A percentile compares a stretch with the other conserved stretches of the same genome.
phyloP scores from a whole-genome alignment of 768 basidiomycete species.

The Gloeophyllum trabeum region DNA sequence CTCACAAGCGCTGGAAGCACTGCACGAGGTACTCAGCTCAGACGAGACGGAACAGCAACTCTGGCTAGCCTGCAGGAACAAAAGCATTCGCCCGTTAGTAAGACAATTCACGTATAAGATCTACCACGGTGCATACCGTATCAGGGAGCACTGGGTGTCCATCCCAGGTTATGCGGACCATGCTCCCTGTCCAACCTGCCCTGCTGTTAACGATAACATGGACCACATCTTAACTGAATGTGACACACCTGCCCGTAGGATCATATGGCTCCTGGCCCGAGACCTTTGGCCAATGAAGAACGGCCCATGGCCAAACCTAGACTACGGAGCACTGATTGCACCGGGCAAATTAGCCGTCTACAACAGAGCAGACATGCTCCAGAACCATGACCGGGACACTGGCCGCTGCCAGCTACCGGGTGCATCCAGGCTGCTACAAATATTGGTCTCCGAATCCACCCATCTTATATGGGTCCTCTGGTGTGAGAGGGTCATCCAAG shows the following conservation, averaged over 20 bases:
- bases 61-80: neutral
- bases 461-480: slow-evolving; percentile 3
- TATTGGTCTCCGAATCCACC: slow-evolving; percentile 3
- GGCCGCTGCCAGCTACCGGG: neutral
- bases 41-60: neutral
- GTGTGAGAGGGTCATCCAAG: neutral
- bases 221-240: slow-evolving; percentile 12
- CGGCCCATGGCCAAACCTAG: neutral
- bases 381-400: neutral
- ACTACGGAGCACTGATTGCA: slow-evolving; percentile 5
- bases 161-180: slow-evolving; percentile 4
- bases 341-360: neutral
- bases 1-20: neutral
- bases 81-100: slow-evolving; percentile 2
- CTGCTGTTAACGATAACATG: slow-evolving; percentile 6
- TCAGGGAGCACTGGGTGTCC: slow-evolving; percentile 9
- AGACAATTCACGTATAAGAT: slow-evolving; percentile 6
- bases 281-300: slow-evolving; percentile 2
- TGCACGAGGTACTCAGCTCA: neutral
- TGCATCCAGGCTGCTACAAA: neutral
- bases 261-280: slow-evolving; percentile 5
- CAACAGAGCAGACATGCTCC: neutral
- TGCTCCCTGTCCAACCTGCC: slow-evolving; percentile 7
- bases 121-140: slow-evolving; percentile 1
- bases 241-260: neutral